Evolutionary conservation across 2,329 filamentous ascomycete genomes (phyloP).

Genomic region (Exophiala viscosa): DNA sequence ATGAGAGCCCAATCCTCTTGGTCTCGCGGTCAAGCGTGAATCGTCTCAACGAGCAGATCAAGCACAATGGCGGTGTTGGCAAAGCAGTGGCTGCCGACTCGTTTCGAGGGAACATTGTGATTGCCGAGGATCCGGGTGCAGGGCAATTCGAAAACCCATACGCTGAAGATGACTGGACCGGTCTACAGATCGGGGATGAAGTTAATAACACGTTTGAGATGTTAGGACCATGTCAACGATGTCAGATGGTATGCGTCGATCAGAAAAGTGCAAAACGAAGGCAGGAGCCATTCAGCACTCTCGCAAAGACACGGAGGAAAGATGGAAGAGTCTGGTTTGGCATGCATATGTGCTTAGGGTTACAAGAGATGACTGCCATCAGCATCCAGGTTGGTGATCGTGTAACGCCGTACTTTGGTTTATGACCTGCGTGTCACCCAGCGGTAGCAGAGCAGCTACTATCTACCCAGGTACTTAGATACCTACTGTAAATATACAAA

Average conservation of each 20-base stretch:
- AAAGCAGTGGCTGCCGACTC: constrained; percentile 65
- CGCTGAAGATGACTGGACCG: constrained; percentile 74
- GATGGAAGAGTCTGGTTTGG: constrained; percentile 88
- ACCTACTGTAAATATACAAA: background rate
- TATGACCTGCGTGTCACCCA: background rate
- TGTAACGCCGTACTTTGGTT: constrained; percentile 4
- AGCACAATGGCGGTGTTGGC: constrained; percentile 39
- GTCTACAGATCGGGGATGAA: constrained; percentile 58
- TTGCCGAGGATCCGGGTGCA: constrained; percentile 48
- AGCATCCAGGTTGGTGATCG: constrained; percentile 19
- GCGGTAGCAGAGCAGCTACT: background rate
- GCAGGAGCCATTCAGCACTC: constrained; percentile 81
- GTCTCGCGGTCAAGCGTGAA: constrained; percentile 78
- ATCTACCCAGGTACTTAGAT: no score
- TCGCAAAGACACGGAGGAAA: constrained; percentile 80
- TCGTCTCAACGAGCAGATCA: constrained; percentile 70
- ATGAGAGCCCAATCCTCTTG: constrained; percentile 88
- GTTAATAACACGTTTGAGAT: constrained; percentile 46
- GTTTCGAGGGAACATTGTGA: constrained; percentile 84
- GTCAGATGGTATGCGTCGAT: constrained; percentile 95
- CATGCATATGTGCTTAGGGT: constrained; percentile 57
- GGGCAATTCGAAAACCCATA: constrained; percentile 59
- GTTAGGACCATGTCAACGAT: constrained; percentile 79
- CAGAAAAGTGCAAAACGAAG: constrained; percentile 73
- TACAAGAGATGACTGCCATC: background rate